Conservation (phyloP, 1,139 yeast genomes). For the Pichia terricola region DNA sequence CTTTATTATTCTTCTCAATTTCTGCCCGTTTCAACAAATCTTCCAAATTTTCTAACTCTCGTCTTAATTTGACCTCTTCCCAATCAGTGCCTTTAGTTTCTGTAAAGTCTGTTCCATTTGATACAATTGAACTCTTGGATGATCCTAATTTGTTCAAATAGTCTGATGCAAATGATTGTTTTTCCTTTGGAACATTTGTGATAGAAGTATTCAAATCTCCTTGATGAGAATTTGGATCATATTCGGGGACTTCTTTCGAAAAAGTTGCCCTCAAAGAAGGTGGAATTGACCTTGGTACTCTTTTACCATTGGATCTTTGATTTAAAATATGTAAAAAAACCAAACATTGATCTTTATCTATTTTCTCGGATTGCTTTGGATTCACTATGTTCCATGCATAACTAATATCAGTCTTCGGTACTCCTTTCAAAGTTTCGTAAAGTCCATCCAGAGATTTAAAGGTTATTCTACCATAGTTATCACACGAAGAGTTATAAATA, state of each 20-base stretch:
- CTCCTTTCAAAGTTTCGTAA: constrained; percentile 56
- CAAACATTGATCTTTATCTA: constrained; percentile 86
- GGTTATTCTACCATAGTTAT: constrained; percentile 71
- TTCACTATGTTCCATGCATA: constrained; percentile 94
- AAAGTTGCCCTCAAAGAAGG: constrained; percentile 85
- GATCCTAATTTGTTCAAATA: constrained; percentile 37
- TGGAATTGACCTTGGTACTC: constrained; percentile 93
- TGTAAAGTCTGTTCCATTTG: constrained; percentile 26
- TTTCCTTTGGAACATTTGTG: constrained; percentile 12
- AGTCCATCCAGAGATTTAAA: constrained; percentile 64
- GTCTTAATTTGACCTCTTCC: constrained; percentile 80
- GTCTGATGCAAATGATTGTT: constrained; percentile 40
- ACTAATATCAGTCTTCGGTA: constrained; percentile 80
- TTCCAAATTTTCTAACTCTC: constrained; percentile 71
- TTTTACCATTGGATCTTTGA: constrained; percentile 79
- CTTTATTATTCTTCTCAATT: constrained; percentile 37
- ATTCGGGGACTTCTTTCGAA: constrained; percentile 75
- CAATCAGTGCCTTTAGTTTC: constrained; percentile 67
- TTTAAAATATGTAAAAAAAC: constrained; percentile 85
- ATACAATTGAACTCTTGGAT: constrained; percentile 18
- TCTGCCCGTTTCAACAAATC: constrained; percentile 51
- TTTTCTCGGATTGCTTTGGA: constrained; percentile 77
- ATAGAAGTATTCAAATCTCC: constrained; percentile 28
- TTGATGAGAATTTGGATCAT: constrained; percentile 50
- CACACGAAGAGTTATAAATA: constrained; percentile 67